Evolutionary conservation across 441 rosid genomes (phyloP), one percentile per base, ranked within the genome.

Genomic region (Bruguiera hainesii): DNA sequence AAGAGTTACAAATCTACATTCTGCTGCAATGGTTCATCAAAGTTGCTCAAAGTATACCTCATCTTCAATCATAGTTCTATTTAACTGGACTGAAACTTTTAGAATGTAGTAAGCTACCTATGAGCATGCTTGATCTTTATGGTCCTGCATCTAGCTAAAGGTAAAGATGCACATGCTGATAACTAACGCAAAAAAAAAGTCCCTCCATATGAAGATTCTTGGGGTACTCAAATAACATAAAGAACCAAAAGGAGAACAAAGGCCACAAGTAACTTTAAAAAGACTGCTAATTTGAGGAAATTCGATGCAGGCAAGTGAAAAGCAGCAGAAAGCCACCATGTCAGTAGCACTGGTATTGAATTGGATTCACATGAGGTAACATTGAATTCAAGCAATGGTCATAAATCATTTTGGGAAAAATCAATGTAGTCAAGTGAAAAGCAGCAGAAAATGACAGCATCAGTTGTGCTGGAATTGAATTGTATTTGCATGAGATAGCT

Each of bases 191-290:
- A 37, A 52, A 46, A 46, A 37, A 39, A 66, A 68, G 67, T 62
- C 57, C 19, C n/a, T 69, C 58, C 42, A 39, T 33, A 64, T 1
- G 29, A 52, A 56, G 70, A 70, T 71, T 61, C 62, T 51, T 30
- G 19, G 31, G 67, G 64, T 55, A 26, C 68, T 37, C 42, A 1
- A 71, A 68, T 67, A 65, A 48, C 71, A 52, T 56, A 67, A 64
- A 72, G 73, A 73, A 68, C 49, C 59, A 69, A 75, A 71, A 75
- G 61, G 65, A 76, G 72, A 71, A 75, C 61, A 76, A 72, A 68
- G 57, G 66, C 66, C 59, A 51, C 29, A 20, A 61, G 52, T 29
- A 72, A 61, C 72, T 68, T 67, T 68, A 68, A 61, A 75, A 73
- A 72, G 82, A 75, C 72, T 62, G 56, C 23, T 66, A 15, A 51